These are phyloP conservation scores for Paramecium caudatum DNA, from an alignment of 73 alveolate genomes.

Conservation along the genomic window DNA sequence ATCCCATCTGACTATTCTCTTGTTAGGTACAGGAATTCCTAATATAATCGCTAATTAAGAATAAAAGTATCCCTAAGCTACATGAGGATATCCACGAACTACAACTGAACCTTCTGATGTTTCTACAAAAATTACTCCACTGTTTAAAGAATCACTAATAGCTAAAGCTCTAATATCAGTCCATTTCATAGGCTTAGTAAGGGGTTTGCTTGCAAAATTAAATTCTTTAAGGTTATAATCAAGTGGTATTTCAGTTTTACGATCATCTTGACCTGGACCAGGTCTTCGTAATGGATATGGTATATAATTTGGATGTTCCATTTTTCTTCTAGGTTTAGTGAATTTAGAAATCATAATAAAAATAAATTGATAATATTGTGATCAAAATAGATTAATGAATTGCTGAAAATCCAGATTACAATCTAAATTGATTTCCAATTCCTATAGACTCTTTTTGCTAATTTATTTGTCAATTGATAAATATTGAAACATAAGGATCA, in stretches of 20 bases:
- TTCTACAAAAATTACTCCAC: slow-evolving; percentile 51
- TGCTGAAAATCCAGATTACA: slow-evolving; percentile 33
- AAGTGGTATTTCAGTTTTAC: slow-evolving; percentile 24
- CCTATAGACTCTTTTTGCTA: not conserved
- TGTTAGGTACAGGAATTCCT: slow-evolving; percentile 57
- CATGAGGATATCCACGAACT: slow-evolving; percentile 10
- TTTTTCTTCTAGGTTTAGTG: slow-evolving; percentile 57
- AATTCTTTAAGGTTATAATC: slow-evolving; percentile 56
- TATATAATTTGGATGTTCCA: slow-evolving; percentile 62
- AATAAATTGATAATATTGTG: not conserved
- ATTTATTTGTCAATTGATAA: slow-evolving; percentile 6
- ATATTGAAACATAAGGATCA: slow-evolving; percentile 32
- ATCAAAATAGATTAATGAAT: slow-evolving; percentile 15
- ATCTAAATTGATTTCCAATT: slow-evolving; percentile 2
- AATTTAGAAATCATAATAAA: slow-evolving; percentile 63
- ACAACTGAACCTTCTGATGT: slow-evolving; percentile 32
- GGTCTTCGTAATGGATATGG: slow-evolving; percentile 64
- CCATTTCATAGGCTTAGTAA: not conserved
- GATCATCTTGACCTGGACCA: slow-evolving; percentile 50
- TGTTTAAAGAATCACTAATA: slow-evolving; percentile 38
- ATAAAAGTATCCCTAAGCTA: slow-evolving; percentile 55
- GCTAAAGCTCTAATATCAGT: slow-evolving; percentile 12
- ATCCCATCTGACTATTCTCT: slow-evolving; percentile 66
- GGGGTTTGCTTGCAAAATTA: slow-evolving; percentile 49
- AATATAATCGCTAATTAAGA: slow-evolving; percentile 56